Percentiles rank a stretch among this genome's conserved stretches.
phyloP scores from a whole-genome alignment of 441 rosid genomes.

The Arabidopsis hybrid region DNA sequence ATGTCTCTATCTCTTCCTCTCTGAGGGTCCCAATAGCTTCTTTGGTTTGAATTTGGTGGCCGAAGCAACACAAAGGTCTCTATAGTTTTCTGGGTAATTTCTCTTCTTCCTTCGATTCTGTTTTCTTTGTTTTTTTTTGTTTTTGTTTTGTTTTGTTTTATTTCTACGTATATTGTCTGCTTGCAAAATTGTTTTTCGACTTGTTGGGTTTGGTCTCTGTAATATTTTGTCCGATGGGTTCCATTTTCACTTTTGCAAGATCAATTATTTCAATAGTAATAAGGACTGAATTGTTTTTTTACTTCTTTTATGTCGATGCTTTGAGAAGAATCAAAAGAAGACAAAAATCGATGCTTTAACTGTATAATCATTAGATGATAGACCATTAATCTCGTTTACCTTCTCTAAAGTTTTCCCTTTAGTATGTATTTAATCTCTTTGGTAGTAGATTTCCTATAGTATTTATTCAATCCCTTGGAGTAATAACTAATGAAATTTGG shows the following conservation, averaged over 20 bases:
- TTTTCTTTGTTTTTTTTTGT: neutral
- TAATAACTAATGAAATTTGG: neutral
- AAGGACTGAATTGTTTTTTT: neutral
- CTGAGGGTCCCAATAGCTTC: slow-evolving; percentile 26
- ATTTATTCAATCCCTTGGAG: neutral
- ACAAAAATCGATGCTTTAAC: neutral
- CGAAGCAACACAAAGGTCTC: slow-evolving; percentile 15
- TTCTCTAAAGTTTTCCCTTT: no score
- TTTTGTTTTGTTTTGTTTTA: no score
- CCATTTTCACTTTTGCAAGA: slow-evolving; percentile 3
- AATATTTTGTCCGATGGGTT: slow-evolving; percentile 16
- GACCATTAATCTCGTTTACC: neutral
- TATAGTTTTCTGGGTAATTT: slow-evolving; percentile 12
- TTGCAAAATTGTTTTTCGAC: neutral
- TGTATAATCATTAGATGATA: slow-evolving; percentile 2
- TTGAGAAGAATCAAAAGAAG: neutral
- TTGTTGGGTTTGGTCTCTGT: slow-evolving; percentile 16
- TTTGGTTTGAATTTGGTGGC: slow-evolving; percentile 29
- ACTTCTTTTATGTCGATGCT: neutral
- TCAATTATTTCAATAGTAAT: neutral
- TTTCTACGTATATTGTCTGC: neutral
- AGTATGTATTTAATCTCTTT: neutral
- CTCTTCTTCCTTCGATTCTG: slow-evolving; percentile 3
- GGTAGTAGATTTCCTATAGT: neutral
- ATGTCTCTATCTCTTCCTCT: slow-evolving; percentile 15